Base-by-base conservation (phyloP, 495 filamentous ascomycete species). In the Tuber brumale region DNA sequence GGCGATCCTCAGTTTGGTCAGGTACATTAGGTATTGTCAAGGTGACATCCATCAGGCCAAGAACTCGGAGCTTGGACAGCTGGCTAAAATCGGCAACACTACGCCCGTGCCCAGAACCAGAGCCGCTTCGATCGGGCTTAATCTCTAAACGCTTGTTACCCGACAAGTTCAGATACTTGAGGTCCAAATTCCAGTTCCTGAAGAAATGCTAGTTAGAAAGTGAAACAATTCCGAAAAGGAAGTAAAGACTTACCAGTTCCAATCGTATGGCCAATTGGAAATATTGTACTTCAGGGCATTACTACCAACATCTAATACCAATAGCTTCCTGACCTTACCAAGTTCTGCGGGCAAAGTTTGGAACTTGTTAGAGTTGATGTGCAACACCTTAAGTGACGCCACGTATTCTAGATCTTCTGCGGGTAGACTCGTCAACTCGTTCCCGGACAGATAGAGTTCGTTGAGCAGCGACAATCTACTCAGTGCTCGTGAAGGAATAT, bases 221-320 rank as follows among this genome's bases (percentile, higher is more conserved):
- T 69, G 69, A 44, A 14, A 61, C 23, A 35, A 42, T 77, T 10
- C 19, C 23, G 35, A 12, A 21, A 48, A 72, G n/a, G 35, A 72
- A 57, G n/a, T 27, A n/a, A 16, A 69, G 35, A 70, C 79, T 77
- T 57, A 83, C 95, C 95, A 99, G 81, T 99, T 99, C 95, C 95
- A 99, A 83, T 99, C 95, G 81, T 99, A 99, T 1, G 96, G 95
- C 88, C 96, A 97, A 82, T 99, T 99, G 41, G 94, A 95, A 46
- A 99, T 94, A 82, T 99, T 99, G 86, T 99, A 99, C 83, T 97
- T 99, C 70, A 99, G 87, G n/a, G 88, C 88, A 81, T 99, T 99
- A 86, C 92, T 97, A 73, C 94, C 94, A 77, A 95, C 95, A 85
- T 99, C 95, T 57, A 99, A 86, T 37, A 97, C 91, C 14, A 94